Percentiles rank a stretch among this genome's conserved stretches.
Conservation (phyloP, 2,329 filamentous ascomycete species). For the Cercospora janseana region DNA sequence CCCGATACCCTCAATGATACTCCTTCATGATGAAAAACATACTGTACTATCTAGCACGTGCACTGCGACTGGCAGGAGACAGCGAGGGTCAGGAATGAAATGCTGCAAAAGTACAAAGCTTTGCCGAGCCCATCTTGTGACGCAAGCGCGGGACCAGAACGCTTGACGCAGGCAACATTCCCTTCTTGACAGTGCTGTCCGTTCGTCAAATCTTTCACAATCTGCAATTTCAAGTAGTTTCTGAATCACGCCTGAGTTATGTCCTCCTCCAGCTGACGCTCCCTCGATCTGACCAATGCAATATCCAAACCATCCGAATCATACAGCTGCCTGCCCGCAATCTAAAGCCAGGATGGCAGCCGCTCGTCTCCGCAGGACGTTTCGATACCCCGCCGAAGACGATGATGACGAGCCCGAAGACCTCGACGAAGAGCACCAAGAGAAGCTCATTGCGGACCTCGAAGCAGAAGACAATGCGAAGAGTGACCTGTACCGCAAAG, state of each 20-base stretch:
- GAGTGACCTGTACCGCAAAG: conserved; percentile 38
- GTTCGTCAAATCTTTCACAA: too few species aligned
- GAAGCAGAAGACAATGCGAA: conserved; percentile 50
- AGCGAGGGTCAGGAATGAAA: too few species aligned
- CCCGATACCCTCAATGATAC: too few species aligned
- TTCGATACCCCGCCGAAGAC: conserved; percentile 68
- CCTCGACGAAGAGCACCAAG: conserved; percentile 74
- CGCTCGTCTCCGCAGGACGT: conserved; percentile 64
- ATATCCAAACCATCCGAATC: conserved; percentile 3
- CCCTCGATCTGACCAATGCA: neutral
- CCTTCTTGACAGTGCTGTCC: neutral
- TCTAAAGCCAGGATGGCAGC: conserved; percentile 10
- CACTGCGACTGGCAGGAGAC: too few species aligned
- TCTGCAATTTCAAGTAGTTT: too few species aligned
- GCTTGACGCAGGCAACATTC: neutral
- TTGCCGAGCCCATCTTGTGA: neutral
- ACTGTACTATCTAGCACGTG: too few species aligned
- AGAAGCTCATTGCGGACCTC: conserved; percentile 59
- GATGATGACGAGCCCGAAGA: conserved; percentile 55
- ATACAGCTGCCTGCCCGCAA: conserved; percentile 3
- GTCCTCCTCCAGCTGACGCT: too few species aligned
- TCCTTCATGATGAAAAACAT: too few species aligned
- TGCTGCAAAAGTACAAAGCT: neutral
- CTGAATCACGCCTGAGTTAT: too few species aligned
- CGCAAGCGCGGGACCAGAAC: conserved; percentile 2